phyloP scores from a whole-genome alignment of 306 rosid genomes.

The Malus sieversii region DNA sequence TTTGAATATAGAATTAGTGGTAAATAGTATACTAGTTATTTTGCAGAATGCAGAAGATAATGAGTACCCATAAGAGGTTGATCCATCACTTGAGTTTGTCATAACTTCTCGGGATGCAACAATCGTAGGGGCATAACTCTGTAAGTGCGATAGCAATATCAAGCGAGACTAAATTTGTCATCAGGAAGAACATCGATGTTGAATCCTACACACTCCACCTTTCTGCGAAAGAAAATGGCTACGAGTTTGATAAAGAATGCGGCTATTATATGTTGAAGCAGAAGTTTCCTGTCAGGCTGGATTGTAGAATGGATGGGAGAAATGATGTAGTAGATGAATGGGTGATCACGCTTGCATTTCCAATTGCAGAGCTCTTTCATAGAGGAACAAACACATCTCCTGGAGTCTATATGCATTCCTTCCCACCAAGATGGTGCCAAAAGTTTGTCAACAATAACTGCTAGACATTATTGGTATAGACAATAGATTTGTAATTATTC shows the following conservation, averaged over 20 bases:
- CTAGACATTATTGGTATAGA: no score
- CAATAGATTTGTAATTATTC: no score
- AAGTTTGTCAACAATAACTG: no score
- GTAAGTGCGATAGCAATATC: slow-evolving; percentile 9
- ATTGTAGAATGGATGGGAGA: slow-evolving; percentile 41
- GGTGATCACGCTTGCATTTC: slow-evolving; percentile 52
- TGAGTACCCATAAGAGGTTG: no score
- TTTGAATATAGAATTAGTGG: no score
- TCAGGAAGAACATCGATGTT: slow-evolving; percentile 53
- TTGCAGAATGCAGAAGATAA: no score
- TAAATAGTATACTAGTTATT: no score
- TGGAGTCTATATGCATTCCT: slow-evolving; percentile 52
- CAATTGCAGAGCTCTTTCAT: slow-evolving; percentile 35
- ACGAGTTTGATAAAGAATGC: slow-evolving; percentile 18
- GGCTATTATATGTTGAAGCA: slow-evolving; percentile 55
- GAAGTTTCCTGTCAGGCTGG: slow-evolving; percentile 42
- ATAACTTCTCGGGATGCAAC: no score
- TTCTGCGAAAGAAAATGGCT: slow-evolving; percentile 15
- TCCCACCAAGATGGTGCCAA: slow-evolving; percentile 64
- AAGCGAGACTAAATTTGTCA: slow-evolving; percentile 31
- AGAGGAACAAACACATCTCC: slow-evolving; percentile 29
- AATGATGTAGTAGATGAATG: slow-evolving; percentile 37
- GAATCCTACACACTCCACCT: slow-evolving; percentile 58
- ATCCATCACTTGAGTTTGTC: no score
- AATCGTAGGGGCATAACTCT: no score